Evolutionary conservation across 164 flowering plant species (phyloP), one percentile per base, ranked within the genome.

Genomic region (Protea cynaroides): DNA sequence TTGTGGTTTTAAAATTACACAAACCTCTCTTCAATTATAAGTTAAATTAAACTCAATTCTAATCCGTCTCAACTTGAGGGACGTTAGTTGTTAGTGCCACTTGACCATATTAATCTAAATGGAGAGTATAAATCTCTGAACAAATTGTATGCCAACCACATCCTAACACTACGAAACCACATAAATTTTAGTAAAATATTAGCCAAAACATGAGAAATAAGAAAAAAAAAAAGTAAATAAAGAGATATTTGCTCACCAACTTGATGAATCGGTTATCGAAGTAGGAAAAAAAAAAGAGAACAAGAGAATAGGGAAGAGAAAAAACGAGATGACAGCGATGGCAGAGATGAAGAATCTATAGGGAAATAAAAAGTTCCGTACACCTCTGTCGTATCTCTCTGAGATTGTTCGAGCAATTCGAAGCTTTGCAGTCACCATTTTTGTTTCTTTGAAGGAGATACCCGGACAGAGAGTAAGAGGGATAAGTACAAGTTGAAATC

Each of bases 91-190:
- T n/a, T n/a, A n/a, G n/a, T n/a, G n/a, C n/a, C n/a, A n/a, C n/a
- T n/a, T n/a, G n/a, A n/a, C n/a, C n/a, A n/a, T n/a, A n/a, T n/a
- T n/a, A n/a, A n/a, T n/a, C n/a, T n/a, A n/a, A n/a, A n/a, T n/a
- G n/a, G 82, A 83, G 25, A 84, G 77, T 3, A 84, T 63, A 12
- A 80, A 71, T 62, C 88, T 70, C 64, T 85, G 25, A 23, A 63
- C 43, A 5, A 72, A 69, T 63, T 74, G 74, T 21, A 71, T 21
- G 25, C 71, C 74, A 49, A 56, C 36, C 36, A 24, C 29, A 18
- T 7, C 59, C 59, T 56, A 56, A 56, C 3, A 7, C 59, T 15
- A 56, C 36, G 12, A 56, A 25, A 56, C 5, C 13, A 56, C 3
- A 8, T 0, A 25, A n/a, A 25, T 29, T 56, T 15, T 7, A 29